Evolutionary conservation across 2,329 filamentous ascomycete species (phyloP), one percentile per base, ranked within the genome.

Genomic region (Raffaelea deltoideospora): DNA sequence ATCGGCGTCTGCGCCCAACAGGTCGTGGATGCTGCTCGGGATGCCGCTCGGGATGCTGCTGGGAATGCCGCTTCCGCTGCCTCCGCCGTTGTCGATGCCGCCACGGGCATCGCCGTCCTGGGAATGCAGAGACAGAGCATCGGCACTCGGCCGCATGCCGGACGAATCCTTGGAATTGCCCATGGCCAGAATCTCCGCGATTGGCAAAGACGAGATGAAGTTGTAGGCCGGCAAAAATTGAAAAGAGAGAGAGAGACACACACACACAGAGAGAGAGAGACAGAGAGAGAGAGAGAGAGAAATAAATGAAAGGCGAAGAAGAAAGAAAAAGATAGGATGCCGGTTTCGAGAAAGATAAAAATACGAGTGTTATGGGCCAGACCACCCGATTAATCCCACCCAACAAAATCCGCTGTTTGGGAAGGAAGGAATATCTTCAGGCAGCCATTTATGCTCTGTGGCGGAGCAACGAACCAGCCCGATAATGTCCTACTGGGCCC

Each of bases 101-200:
- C 34, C 21, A 6, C 4, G 10, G 20, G 19, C 24, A 24, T 14
- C 30, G 10, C 14, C 37, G 11, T 37, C 42, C 40, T 47, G 48
- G 31, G 47, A 46, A 43, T 51, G 52, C 31, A 55, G 41, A 6
- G 51, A 53, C 26, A 53, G 10, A 24, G 48, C 46, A 31, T 55
- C 50, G 18, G 34, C 39, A 21, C 42, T 39, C 3, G 42, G 43
- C n/a, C n/a, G n/a, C n/a, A n/a, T n/a, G n/a, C n/a, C n/a, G n/a
- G n/a, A n/a, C n/a, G n/a, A n/a, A n/a, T n/a, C 19, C 33, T 41
- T 45, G 34, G 45, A 47, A 37, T 48, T 53, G 21, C 48, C 47
- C 50, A 54, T 54, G 14, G 11, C n/a, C 38, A 23, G 18, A 17
- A 14, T 15, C 2, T 20, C 11, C n/a, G 15, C 5, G 19, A 17